phyloP scores from a whole-genome alignment of 441 rosid genomes.

The Jatropha multifida region DNA sequence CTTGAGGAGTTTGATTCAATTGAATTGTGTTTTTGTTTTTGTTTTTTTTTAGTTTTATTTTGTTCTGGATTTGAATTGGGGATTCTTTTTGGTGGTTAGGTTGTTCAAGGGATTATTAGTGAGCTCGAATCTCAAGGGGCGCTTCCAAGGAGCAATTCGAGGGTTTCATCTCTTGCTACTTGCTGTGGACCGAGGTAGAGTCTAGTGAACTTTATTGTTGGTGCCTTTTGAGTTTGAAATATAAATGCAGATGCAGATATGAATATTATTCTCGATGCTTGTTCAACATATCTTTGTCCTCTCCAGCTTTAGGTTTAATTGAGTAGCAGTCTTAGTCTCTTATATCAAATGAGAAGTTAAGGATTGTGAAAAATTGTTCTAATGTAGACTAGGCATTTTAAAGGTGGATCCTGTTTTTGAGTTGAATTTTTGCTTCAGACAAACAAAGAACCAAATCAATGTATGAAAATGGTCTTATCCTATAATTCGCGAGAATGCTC shows the following conservation, averaged over 20 bases:
- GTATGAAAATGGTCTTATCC: not conserved
- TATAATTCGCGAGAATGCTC: not conserved
- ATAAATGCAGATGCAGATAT: not conserved
- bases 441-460: not conserved
- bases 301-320: not conserved
- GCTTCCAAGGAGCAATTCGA: constrained; percentile 97
- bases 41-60: constrained; percentile 1
- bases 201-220: not conserved
- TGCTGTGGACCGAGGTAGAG: constrained; percentile 98
- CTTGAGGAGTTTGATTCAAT: constrained; percentile 3
- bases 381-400: not conserved
- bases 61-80: constrained; percentile 17
- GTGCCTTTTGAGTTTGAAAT: not conserved
- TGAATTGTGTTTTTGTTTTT: constrained; percentile 3
- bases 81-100: constrained; percentile 42
- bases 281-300: not conserved
- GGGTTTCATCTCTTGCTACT: constrained; percentile 99
- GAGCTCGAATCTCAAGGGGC: constrained; percentile 99
- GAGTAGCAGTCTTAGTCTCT: not conserved
- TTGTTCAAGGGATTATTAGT: constrained; percentile 95
- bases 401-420: not conserved
- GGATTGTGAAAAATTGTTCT: not conserved
- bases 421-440: not conserved
- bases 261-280: not conserved
- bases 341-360: not conserved